Evolutionary conservation across 1,139 yeast genomes (phyloP).

Genomic region (Taphrina betulina): DNA sequence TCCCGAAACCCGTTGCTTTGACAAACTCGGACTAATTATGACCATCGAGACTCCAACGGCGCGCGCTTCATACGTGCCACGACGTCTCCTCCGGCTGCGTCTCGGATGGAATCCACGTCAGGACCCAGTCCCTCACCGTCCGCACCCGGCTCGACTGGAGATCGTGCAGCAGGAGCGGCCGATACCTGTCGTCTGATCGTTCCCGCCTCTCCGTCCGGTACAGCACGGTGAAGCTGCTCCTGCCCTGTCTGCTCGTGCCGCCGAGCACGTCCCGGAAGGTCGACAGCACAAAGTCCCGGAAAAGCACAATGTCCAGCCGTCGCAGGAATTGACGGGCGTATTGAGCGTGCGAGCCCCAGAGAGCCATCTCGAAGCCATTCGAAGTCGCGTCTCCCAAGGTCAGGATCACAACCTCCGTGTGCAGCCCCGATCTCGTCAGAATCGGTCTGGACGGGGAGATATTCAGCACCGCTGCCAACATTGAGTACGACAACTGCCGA

Average conservation of each 20-base stretch:
- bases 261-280: slow-evolving; percentile 3
- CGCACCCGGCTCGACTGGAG: slow-evolving; percentile 15
- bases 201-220: slow-evolving; percentile 9
- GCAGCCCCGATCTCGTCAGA: neutral
- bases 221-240: slow-evolving; percentile 1
- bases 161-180: slow-evolving; percentile 18
- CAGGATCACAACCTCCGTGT: slow-evolving; percentile 1
- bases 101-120: slow-evolving; percentile 25
- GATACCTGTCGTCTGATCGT: slow-evolving; percentile 11
- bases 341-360: slow-evolving; percentile 20
- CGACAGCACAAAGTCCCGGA: slow-evolving; percentile 14
- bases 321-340: neutral
- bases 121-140: slow-evolving; percentile 41
- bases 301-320: slow-evolving; percentile 18
- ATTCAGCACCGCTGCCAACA: slow-evolving; percentile 20
- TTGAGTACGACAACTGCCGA: neutral
- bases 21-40: too few species aligned
- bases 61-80: too few species aligned
- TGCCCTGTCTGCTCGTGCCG: slow-evolving; percentile 11
- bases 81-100: slow-evolving; percentile 8
- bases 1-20: too few species aligned
- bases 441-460: neutral
- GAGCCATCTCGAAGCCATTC: slow-evolving; percentile 22
- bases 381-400: slow-evolving; percentile 19
- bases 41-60: too few species aligned